A percentile compares a stretch with the other conserved stretches of the same genome.
Conservation (phyloP, 2,329 filamentous ascomycete species). For the Fusarium goolgardi region DNA sequence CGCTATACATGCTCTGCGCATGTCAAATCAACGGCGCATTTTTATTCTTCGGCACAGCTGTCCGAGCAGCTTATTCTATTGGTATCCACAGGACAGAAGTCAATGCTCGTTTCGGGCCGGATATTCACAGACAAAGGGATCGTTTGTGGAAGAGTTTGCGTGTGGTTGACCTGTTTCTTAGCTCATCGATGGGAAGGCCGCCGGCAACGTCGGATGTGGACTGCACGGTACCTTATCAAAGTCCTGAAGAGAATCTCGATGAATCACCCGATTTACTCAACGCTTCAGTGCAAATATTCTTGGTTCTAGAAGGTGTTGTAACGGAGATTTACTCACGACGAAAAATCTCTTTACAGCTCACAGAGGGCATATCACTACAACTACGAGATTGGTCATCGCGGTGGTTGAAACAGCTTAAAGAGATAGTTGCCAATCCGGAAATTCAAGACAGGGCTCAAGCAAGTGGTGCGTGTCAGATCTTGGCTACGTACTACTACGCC, state of each 20-base stretch:
- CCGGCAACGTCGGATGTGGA: conserved; percentile 66
- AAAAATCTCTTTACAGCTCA: conserved; percentile 64
- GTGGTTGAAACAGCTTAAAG: conserved; percentile 61
- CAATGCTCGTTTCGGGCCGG: conserved; percentile 62
- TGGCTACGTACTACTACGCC: conserved; percentile 66
- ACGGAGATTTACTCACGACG: conserved; percentile 64
- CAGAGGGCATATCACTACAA: conserved; percentile 64
- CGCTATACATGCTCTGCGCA: conserved; percentile 65
- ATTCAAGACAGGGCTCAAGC: conserved; percentile 48
- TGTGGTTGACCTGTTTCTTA: conserved; percentile 64
- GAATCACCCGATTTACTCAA: conserved; percentile 61
- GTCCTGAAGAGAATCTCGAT: conserved; percentile 50
- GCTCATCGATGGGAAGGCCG: conserved; percentile 65
- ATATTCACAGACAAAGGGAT: conserved; percentile 59
- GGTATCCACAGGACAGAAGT: conserved; percentile 66
- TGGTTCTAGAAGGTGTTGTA: conserved; percentile 63
- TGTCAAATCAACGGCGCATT: conserved; percentile 68
- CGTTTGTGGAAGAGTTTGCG: conserved; percentile 66
- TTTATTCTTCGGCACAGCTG: conserved; percentile 65
- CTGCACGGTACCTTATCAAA: conserved; percentile 63
- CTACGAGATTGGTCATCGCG: conserved; percentile 63
- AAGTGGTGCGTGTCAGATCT: conserved; percentile 62
- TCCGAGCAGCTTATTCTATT: conserved; percentile 64
- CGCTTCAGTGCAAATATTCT: conserved; percentile 64
- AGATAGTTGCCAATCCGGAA: conserved; percentile 47